These are phyloP conservation scores for Coffea canephora DNA, from an alignment of 257 asterid genomes.

Conservation along the genomic window DNA sequence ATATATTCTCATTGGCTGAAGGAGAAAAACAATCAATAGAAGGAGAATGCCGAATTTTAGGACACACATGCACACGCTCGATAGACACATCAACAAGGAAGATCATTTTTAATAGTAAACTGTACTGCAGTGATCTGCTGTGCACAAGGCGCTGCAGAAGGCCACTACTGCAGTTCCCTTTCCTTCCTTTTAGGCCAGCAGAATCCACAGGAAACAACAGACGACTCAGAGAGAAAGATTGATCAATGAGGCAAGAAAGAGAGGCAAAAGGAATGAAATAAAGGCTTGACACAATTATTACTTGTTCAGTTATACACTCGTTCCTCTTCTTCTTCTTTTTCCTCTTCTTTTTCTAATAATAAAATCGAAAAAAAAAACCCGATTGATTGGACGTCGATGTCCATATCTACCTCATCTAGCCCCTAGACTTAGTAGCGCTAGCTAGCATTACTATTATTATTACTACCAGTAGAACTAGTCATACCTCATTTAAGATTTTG, in stretches of 20 bases:
- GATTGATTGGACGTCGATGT: not conserved
- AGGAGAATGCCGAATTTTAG: constrained; percentile 1
- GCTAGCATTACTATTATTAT: constrained; percentile 1
- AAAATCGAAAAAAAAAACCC: not conserved
- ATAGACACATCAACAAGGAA: not conserved
- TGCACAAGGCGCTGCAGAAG: not conserved
- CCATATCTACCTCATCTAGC: not conserved
- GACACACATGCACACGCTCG: not conserved
- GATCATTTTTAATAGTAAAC: not conserved
- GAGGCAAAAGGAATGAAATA: constrained; percentile 38
- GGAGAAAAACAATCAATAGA: not conserved
- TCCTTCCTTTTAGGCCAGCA: not conserved
- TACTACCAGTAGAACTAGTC: not conserved
- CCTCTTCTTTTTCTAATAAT: not conserved
- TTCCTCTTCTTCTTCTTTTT: not conserved
- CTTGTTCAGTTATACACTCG: constrained; percentile 2
- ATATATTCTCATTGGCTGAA: not conserved
- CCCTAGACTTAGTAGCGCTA: not conserved
- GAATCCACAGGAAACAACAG: not conserved
- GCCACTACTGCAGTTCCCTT: not conserved
- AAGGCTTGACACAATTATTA: constrained; percentile 18
- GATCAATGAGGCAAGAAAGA: constrained; percentile 16
- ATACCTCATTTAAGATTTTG: constrained; percentile 6
- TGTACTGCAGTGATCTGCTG: not conserved
- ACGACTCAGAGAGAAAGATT: constrained; percentile 20